Evolutionary conservation across 23 red algal genomes (phyloP).

Genomic region (Pyropia haitanensis): DNA sequence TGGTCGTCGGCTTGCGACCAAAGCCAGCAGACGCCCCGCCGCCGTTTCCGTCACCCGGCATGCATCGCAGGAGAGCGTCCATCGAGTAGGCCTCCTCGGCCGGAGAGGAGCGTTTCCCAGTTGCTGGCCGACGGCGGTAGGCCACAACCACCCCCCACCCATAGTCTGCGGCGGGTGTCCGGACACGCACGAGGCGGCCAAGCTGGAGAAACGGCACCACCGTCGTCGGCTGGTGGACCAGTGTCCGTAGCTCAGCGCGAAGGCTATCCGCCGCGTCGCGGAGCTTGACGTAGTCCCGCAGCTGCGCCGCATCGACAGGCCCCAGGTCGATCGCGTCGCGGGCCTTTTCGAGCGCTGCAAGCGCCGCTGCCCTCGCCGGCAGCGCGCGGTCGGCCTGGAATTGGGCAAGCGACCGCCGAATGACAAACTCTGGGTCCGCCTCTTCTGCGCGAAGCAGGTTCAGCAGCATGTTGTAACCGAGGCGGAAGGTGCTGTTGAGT

Average conservation of each 20-base stretch:
- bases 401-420: slow-evolving; percentile 79
- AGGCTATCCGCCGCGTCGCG: slow-evolving; percentile 47
- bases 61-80: slow-evolving; percentile 36
- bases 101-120: slow-evolving; percentile 16
- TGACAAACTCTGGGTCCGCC: slow-evolving; percentile 79
- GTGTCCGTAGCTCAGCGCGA: slow-evolving; percentile 41
- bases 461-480: slow-evolving; percentile 93
- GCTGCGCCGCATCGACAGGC: slow-evolving; percentile 30
- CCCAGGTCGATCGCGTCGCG: slow-evolving; percentile 40
- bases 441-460: slow-evolving; percentile 89
- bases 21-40: not conserved
- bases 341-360: slow-evolving; percentile 42
- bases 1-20: too few species aligned
- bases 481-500: slow-evolving; percentile 70
- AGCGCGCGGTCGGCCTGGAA: slow-evolving; percentile 73
- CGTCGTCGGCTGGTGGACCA: slow-evolving; percentile 38
- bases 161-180: slow-evolving; percentile 21
- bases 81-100: slow-evolving; percentile 52
- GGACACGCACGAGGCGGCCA: slow-evolving; percentile 47
- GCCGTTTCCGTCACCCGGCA: slow-evolving; percentile 10
- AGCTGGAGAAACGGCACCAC: slow-evolving; percentile 56
- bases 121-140: slow-evolving; percentile 17
- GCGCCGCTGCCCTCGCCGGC: slow-evolving; percentile 22
- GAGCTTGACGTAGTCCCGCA: slow-evolving; percentile 43
- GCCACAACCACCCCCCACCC: slow-evolving; percentile 76